Base-by-base conservation (phyloP, 257 asterid genomes). In the Jacaranda copaia region DNA sequence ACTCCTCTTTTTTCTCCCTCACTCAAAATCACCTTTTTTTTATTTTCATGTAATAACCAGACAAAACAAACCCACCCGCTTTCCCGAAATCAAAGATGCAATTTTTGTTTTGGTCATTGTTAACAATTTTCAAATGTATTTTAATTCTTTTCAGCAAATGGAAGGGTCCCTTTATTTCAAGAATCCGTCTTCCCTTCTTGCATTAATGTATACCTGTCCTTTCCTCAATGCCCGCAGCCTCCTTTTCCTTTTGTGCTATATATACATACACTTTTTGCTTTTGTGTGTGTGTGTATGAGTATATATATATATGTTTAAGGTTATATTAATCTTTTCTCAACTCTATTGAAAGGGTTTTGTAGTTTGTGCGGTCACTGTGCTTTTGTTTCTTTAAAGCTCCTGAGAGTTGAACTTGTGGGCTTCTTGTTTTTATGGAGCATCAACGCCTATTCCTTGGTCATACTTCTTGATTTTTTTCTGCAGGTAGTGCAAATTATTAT, bases 1-100 rank as follows among this genome's bases (percentile, higher is more conserved):
- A 25, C 32, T 25, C 32, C 32, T 25, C 32, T 25, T 25, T 25
- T 25, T 25, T 25, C 32, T 25, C 32, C 2, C 32, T 25, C 32
- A 25, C 32, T 25, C 32, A 25, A 25, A 25, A 25, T 25, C 32
- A 25, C 32, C 32, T 25, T 25, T 25, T 25, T 25, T 25, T 25
- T 25, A 25, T 25, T 25, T 25, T 25, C 2, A 25, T 25, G 32
- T 25, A 25, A 25, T 25, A 25, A 25, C 1, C 1, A 25, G 32
- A 25, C 32, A 25, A 25, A 25, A 25, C 32, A 25, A 48, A 49
- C 1, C 13, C 70, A 60, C 64, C 65, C 71, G 77, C 84, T 75
- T 84, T 68, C 70, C 76, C 78, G 55, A 70, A 74, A 74, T 85
- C 80, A 78, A 80, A 77, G 89, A 82, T 73, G 82, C 67, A 68